Conservation (phyloP, 1,284 basidiomycete genomes). For the Heterobasidion occidentale region DNA sequence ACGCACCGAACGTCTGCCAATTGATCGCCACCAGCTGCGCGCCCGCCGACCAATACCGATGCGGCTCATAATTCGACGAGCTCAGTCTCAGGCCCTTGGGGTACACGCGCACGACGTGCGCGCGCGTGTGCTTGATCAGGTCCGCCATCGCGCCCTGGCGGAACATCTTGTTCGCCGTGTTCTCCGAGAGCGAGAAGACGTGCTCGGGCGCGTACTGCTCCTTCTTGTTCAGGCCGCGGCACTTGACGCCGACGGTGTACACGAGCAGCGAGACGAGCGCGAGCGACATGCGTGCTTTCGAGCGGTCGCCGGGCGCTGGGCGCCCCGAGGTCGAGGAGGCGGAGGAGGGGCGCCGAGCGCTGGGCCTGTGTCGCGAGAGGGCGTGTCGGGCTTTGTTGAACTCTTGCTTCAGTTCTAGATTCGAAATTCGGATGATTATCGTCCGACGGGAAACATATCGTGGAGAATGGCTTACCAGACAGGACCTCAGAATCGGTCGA, state of each 20-base stretch:
- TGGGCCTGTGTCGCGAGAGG: conserved; percentile 27
- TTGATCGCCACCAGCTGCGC: conserved; percentile 95
- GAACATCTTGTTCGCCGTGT: conserved; percentile 62
- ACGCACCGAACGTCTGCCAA: conserved; percentile 91
- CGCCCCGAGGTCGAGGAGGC: neutral
- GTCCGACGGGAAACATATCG: neutral
- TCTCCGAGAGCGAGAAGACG: conserved; percentile 92
- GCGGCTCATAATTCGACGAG: conserved; percentile 87
- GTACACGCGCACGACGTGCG: conserved; percentile 85
- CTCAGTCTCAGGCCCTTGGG: conserved; percentile 80
- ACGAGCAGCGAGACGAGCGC: conserved; percentile 75
- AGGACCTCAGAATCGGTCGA: conserved; percentile 28
- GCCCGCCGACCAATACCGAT: conserved; percentile 86
- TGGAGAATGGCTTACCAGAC: conserved; percentile 10
- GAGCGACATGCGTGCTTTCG: conserved; percentile 64
- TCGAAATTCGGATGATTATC: conserved; percentile 9
- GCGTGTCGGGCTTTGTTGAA: conserved; percentile 23
- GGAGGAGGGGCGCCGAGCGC: conserved; percentile 7
- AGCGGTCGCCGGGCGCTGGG: neutral
- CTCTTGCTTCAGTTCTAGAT: conserved; percentile 24
- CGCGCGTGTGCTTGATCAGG: conserved; percentile 84
- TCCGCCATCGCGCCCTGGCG: conserved; percentile 44
- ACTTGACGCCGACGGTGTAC: conserved; percentile 96
- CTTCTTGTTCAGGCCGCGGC: conserved; percentile 87
- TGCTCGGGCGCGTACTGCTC: conserved; percentile 84